A percentile compares a stretch with the other conserved stretches of the same genome.
Evolutionary conservation across 257 asterid species (phyloP).

Genomic region (Asclepias syriaca): DNA sequence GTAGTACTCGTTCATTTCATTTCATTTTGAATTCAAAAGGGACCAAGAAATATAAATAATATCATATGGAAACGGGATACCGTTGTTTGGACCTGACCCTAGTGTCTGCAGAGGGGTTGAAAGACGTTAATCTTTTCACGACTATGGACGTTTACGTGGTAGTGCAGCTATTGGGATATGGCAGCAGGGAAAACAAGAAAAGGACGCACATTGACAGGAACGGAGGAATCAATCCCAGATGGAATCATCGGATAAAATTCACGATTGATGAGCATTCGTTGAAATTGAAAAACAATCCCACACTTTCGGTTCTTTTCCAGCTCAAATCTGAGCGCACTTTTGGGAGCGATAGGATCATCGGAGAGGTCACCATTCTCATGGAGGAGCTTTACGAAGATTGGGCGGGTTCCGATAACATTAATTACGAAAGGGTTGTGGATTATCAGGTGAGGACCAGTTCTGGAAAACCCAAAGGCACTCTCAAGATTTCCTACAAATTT

Average conservation of each 20-base stretch:
- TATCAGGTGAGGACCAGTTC: conserved; percentile 47
- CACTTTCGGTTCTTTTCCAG: conserved; percentile 42
- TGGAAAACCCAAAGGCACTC: conserved; percentile 64
- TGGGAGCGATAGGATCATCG: conserved; percentile 47
- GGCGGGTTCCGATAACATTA: neutral
- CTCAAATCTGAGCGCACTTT: conserved; percentile 46
- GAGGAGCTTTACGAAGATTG: conserved; percentile 35
- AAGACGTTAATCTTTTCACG: conserved; percentile 29
- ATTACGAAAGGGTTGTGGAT: conserved; percentile 33
- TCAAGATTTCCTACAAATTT: conserved; percentile 56
- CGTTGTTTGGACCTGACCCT: conserved; percentile 32
- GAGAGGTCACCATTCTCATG: conserved; percentile 53
- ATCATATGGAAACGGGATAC: conserved; percentile 18
- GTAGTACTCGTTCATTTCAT: neutral
- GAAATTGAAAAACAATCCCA: conserved; percentile 41
- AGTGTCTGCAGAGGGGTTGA: conserved; percentile 31
- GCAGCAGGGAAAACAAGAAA: conserved; percentile 16
- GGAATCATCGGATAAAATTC: conserved; percentile 33
- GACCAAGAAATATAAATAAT: neutral
- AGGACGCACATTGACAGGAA: conserved; percentile 31
- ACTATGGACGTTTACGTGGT: conserved; percentile 32
- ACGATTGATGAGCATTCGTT: conserved; percentile 54
- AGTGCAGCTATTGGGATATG: conserved; percentile 16
- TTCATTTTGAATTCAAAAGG: too few relatives aligned
- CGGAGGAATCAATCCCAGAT: conserved; percentile 31